Evolutionary conservation across 805 yeast genomes (phyloP).

Genomic region (Saccharomycopsis sp.): DNA sequence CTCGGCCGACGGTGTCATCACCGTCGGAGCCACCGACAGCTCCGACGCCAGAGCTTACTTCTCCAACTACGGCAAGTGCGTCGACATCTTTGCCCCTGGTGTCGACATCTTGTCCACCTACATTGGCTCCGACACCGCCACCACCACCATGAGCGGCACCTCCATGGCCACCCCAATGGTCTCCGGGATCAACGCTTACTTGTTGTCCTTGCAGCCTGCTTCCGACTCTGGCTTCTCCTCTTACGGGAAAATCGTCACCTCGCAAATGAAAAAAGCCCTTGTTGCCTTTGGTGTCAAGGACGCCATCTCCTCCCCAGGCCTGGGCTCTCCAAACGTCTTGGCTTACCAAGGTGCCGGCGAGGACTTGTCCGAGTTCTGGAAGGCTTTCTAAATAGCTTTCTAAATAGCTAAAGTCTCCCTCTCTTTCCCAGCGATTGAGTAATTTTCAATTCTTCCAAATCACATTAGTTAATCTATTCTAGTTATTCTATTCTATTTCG

Average conservation of each 20-base stretch:
- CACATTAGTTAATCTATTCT: no score
- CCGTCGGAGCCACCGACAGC: conserved; percentile 42
- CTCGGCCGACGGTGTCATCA: conserved; percentile 44
- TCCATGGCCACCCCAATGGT: conserved; percentile 59
- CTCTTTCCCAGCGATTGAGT: no score
- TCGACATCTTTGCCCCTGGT: conserved; percentile 48
- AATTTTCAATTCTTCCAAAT: no score
- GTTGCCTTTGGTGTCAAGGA: conserved; percentile 58
- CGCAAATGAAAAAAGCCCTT: conserved; percentile 66
- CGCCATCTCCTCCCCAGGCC: conserved; percentile 47
- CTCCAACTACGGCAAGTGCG: conserved; percentile 46
- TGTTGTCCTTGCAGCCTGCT: conserved; percentile 67
- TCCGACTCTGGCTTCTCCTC: conserved; percentile 45
- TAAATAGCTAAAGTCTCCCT: no score
- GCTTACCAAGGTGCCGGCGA: conserved; percentile 78
- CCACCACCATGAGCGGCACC: conserved; percentile 47
- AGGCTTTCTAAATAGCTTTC: no score
- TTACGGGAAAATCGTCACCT: conserved; percentile 41
- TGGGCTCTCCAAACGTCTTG: conserved; percentile 65
- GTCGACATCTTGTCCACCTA: conserved; percentile 47
- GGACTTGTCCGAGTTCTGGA: conserved; percentile 60
- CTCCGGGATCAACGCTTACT: conserved; percentile 48
- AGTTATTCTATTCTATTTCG: no score
- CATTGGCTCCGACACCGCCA: conserved; percentile 42
- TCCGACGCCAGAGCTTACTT: conserved; percentile 42